Percentiles rank a stretch among this genome's conserved stretches.
Evolutionary conservation across 208 protist genomes (phyloP).

Genomic region (Trypanosoma congolense): DNA sequence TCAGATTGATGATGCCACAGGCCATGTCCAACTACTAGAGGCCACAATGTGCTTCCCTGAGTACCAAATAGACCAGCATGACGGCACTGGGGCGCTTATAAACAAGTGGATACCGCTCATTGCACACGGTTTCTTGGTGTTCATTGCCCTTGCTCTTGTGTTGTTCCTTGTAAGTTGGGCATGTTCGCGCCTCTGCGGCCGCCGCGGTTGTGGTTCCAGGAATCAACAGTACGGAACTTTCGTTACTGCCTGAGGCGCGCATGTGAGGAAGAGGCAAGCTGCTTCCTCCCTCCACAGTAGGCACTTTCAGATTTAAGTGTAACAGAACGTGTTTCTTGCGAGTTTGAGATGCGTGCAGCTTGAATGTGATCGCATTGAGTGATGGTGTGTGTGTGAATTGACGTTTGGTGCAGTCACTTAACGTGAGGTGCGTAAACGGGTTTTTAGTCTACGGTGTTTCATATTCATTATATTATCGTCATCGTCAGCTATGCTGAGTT

Average conservation of each 20-base stretch:
- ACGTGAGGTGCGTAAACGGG: no score
- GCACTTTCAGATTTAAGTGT: no score
- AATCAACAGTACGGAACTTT: not conserved
- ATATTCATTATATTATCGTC: no score
- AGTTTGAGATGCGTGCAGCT: no score
- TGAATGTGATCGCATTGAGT: no score
- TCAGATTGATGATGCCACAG: slow-evolving; percentile 72
- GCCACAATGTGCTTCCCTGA: slow-evolving; percentile 31
- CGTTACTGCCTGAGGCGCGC: not conserved
- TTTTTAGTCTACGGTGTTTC: no score
- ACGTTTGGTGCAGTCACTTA: no score
- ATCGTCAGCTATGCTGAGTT: no score
- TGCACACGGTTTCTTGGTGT: slow-evolving; percentile 17
- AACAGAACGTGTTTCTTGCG: no score
- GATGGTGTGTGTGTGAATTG: no score
- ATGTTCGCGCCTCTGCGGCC: not conserved
- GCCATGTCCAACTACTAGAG: slow-evolving; percentile 73
- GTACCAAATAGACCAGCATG: slow-evolving; percentile 16
- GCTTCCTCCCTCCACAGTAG: no score
- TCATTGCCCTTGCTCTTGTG: slow-evolving; percentile 21
- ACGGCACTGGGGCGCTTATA: not conserved
- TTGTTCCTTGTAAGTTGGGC: not conserved
- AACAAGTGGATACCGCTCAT: slow-evolving; percentile 29
- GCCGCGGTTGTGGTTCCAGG: not conserved
- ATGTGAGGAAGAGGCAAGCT: not conserved